These are phyloP conservation scores for Hypoxylon crocopeplum DNA, from an alignment of 495 filamentous ascomycete genomes.

Conservation along the genomic window DNA sequence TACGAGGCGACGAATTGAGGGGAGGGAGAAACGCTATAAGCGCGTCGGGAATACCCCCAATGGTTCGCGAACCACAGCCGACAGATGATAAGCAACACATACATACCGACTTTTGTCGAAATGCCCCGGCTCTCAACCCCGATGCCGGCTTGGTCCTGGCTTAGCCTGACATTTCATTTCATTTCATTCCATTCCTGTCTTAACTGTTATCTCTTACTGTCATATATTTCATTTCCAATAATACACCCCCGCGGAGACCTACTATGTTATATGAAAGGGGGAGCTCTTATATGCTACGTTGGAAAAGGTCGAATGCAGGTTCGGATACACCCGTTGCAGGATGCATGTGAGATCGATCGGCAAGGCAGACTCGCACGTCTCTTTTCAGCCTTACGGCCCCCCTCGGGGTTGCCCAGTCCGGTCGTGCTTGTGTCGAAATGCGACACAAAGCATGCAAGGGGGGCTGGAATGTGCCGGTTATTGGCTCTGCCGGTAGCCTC, in stretches of 20 bases:
- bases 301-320: constrained; percentile 6
- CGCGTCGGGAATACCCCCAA: constrained; percentile 11
- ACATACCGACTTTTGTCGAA: not conserved
- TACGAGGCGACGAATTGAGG: constrained; percentile 1
- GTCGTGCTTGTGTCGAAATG: constrained; percentile 14
- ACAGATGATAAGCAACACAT: constrained; percentile 10
- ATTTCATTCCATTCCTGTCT: not conserved
- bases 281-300: not conserved
- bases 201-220: not conserved
- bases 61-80: constrained; percentile 29
- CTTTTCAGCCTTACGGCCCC: constrained; percentile 22
- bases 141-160: not conserved
- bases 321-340: constrained; percentile 23
- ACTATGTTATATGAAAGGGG: not conserved
- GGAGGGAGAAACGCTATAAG: not conserved
- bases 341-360: constrained; percentile 18
- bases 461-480: not conserved
- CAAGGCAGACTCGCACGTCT: constrained; percentile 23
- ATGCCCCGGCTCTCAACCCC: not conserved
- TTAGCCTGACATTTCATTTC: not conserved
- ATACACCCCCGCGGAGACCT: not conserved
- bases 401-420: constrained; percentile 16
- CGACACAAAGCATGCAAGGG: constrained; percentile 25
- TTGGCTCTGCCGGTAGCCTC: constrained; percentile 16
- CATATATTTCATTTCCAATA: not conserved